phyloP scores from a whole-genome alignment of 768 basidiomycete genomes.

The Zangia roseola region DNA sequence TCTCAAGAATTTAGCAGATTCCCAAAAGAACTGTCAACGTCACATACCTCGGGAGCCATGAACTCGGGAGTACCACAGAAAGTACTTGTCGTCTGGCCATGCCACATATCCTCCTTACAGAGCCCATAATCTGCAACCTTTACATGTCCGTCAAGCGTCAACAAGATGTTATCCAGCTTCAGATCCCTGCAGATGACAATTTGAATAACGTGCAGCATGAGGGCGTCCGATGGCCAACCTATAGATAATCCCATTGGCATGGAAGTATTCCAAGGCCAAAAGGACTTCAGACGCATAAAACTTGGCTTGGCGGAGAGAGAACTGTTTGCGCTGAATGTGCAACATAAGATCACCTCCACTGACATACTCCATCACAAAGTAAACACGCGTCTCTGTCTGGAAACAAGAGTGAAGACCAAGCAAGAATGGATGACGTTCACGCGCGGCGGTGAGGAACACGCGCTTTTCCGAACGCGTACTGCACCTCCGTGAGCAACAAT shows the following conservation, averaged over 20 bases:
- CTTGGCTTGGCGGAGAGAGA: slow-evolving; percentile 97
- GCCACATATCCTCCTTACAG: slow-evolving; percentile 99
- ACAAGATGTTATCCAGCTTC: slow-evolving; percentile 95
- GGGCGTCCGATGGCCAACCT: slow-evolving; percentile 58
- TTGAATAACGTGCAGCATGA: background rate
- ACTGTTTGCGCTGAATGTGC: slow-evolving; percentile 98
- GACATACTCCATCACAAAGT: slow-evolving; percentile 99
- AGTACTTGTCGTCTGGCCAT: slow-evolving; percentile 92
- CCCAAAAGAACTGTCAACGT: background rate
- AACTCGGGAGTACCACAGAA: slow-evolving; percentile 99
- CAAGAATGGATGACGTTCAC: slow-evolving; percentile 96
- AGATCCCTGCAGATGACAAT: slow-evolving; percentile 64
- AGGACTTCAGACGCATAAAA: slow-evolving; percentile 98
- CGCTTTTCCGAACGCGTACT: slow-evolving; percentile 99
- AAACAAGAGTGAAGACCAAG: slow-evolving; percentile 98
- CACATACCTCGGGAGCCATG: slow-evolving; percentile 94
- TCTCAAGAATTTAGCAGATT: slow-evolving; percentile 3
- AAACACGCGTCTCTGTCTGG: slow-evolving; percentile 98
- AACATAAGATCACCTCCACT: slow-evolving; percentile 99
- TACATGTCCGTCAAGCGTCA: slow-evolving; percentile 96
- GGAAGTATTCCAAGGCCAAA: slow-evolving; percentile 96
- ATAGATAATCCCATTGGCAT: slow-evolving; percentile 98
- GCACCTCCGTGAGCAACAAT: slow-evolving; percentile 4
- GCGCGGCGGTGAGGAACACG: slow-evolving; percentile 95
- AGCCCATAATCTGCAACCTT: slow-evolving; percentile 99